Percentiles rank a stretch among this genome's conserved stretches.
phyloP scores from a whole-genome alignment of 2,329 filamentous ascomycete species.

The Corynespora cassiicola region DNA sequence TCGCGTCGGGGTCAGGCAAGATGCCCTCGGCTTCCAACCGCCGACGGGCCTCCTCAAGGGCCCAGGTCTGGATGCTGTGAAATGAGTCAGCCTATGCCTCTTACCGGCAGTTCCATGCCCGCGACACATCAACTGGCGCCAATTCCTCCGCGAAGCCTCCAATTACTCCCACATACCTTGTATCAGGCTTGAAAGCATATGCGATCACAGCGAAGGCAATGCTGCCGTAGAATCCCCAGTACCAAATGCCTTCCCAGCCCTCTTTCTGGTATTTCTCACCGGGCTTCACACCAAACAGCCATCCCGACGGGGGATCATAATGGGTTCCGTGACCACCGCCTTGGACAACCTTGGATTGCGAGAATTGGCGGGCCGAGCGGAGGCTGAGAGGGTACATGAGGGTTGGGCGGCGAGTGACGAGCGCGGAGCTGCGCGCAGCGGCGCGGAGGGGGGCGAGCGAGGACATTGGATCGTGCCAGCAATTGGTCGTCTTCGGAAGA shows the following conservation, averaged over 20 bases:
- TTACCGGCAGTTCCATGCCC: neutral
- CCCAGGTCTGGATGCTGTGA: conserved; percentile 96
- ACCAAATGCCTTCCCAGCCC: conserved; percentile 90
- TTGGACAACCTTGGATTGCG: conserved; percentile 21
- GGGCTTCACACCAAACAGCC: conserved; percentile 92
- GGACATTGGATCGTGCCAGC: conserved; percentile 27
- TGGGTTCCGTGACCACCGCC: conserved; percentile 68
- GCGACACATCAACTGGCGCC: no score
- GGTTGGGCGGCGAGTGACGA: conserved; percentile 24
- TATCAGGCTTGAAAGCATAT: conserved; percentile 97
- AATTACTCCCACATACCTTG: conserved; percentile 75
- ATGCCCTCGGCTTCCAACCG: conserved; percentile 96
- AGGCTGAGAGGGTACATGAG: conserved; percentile 18
- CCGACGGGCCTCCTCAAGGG: conserved; percentile 93
- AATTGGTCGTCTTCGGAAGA: no score
- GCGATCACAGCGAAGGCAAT: conserved; percentile 76
- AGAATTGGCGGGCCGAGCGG: conserved; percentile 28
- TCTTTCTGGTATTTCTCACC: conserved; percentile 96
- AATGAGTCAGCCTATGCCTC: conserved; percentile 21
- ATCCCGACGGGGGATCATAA: conserved; percentile 89
- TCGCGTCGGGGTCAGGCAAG: conserved; percentile 75
- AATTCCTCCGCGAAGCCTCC: no score
- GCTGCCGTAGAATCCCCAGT: conserved; percentile 83
- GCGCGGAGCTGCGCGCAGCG: conserved; percentile 25
- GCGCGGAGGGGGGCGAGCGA: conserved; percentile 25